A percentile compares a stretch with the other conserved stretches of the same genome.
Evolutionary conservation across 169 alveolate species (phyloP).

Genomic region (Condylostoma magnum): DNA sequence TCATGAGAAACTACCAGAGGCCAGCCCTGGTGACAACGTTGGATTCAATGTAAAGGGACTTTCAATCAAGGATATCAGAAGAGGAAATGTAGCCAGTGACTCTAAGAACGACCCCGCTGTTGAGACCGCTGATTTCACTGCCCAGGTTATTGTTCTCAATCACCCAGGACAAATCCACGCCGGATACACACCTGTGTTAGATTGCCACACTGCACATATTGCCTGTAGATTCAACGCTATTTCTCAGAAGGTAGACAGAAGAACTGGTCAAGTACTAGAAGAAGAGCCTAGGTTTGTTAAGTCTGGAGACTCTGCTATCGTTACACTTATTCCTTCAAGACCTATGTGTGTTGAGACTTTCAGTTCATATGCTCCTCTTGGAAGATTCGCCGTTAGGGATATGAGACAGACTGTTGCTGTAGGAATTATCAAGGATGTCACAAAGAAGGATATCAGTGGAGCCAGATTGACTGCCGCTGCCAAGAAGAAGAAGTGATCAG

Average conservation of each 20-base stretch:
- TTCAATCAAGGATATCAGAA: constrained; percentile 93
- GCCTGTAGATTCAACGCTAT: constrained; percentile 96
- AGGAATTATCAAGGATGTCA: constrained; percentile 96
- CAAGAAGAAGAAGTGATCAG: neutral
- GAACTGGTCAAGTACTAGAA: constrained; percentile 95
- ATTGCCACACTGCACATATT: constrained; percentile 98
- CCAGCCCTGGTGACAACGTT: constrained; percentile 98
- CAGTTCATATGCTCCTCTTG: constrained; percentile 97
- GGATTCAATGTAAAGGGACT: constrained; percentile 97
- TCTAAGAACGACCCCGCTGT: constrained; percentile 97
- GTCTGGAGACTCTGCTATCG: constrained; percentile 97
- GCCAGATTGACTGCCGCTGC: neutral
- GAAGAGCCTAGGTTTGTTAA: constrained; percentile 95
- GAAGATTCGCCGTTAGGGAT: constrained; percentile 98
- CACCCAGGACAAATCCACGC: constrained; percentile 97
- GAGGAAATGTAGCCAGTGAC: constrained; percentile 97
- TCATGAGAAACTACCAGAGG: constrained; percentile 95
- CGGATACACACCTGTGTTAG: constrained; percentile 97
- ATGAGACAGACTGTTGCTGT: constrained; percentile 99
- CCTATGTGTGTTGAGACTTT: constrained; percentile 96
- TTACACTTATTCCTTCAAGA: constrained; percentile 93
- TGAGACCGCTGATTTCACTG: constrained; percentile 92
- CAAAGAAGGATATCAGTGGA: constrained; percentile 91
- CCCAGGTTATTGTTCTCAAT: constrained; percentile 95
- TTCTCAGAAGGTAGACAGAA: constrained; percentile 93